Conservation (phyloP, 495 filamentous ascomycete species). For the Annulohypoxylon bovei region DNA sequence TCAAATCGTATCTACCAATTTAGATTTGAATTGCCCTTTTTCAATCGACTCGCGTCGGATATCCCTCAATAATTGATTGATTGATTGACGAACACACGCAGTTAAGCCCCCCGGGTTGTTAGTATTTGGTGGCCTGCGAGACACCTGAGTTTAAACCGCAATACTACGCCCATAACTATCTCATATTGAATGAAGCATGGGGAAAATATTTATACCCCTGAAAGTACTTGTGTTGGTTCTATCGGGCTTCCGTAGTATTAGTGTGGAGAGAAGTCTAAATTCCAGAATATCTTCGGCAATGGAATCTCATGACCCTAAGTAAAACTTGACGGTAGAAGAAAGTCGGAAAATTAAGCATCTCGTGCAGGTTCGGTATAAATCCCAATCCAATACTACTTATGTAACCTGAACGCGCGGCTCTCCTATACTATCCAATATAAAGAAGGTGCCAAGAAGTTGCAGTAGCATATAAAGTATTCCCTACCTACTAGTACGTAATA, state of each 20-base stretch:
- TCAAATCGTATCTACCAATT: not conserved
- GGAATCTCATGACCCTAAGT: not conserved
- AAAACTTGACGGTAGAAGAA: not conserved
- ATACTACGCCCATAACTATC: not conserved
- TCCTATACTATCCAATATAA: constrained; percentile 26
- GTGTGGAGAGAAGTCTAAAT: not conserved
- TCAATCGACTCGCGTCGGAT: not conserved
- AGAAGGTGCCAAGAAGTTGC: constrained; percentile 35
- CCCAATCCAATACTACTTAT: constrained; percentile 26
- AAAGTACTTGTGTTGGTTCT: not conserved
- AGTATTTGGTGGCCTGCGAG: not conserved
- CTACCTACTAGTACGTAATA: constrained; percentile 8
- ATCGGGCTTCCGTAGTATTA: constrained; percentile 1
- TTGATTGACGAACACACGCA: not conserved
- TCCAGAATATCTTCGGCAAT: not conserved
- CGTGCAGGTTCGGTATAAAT: constrained; percentile 9
- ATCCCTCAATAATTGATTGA: not conserved
- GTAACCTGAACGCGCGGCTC: constrained; percentile 42
- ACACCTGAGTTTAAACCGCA: not conserved
- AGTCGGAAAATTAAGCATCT: constrained; percentile 3
- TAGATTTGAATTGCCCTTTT: not conserved
- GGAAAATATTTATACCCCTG: not conserved
- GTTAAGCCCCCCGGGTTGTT: not conserved
- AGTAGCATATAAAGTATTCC: constrained; percentile 23
- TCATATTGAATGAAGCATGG: not conserved